Evolutionary conservation across 2,329 filamentous ascomycete species (phyloP).

Genomic region (Didymellaceae sp.): DNA sequence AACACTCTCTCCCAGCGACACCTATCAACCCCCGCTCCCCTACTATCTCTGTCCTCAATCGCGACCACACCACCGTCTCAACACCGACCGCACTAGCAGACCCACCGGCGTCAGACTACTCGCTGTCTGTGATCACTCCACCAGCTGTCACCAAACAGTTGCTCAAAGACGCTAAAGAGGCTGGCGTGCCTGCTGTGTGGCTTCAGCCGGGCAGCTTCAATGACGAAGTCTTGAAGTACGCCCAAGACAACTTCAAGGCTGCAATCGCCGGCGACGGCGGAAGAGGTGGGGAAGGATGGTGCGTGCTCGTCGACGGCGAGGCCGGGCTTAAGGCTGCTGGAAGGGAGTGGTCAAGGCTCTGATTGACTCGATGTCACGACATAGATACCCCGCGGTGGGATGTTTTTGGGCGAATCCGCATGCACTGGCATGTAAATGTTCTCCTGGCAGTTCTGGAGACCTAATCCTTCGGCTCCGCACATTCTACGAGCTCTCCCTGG

Average conservation of each 20-base stretch:
- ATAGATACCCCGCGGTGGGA: too few species aligned
- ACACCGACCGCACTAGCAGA: constrained; percentile 68
- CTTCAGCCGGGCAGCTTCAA: constrained; percentile 91
- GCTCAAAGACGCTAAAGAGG: constrained; percentile 76
- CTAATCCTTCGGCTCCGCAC: too few species aligned
- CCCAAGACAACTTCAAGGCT: constrained; percentile 71
- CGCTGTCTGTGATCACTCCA: constrained; percentile 86
- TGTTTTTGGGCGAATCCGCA: too few species aligned
- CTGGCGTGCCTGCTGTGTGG: constrained; percentile 66
- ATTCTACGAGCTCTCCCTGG: too few species aligned
- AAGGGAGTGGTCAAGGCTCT: constrained; percentile 43
- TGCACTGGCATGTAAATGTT: too few species aligned
- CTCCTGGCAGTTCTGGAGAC: too few species aligned
- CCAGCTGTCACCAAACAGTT: constrained; percentile 77
- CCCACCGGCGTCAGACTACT: constrained; percentile 63
- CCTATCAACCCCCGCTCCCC: constrained; percentile 80
- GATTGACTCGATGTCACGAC: too few species aligned
- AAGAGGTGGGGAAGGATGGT: constrained; percentile 48
- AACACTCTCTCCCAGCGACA: constrained; percentile 75
- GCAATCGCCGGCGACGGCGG: constrained; percentile 63
- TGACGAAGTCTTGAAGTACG: constrained; percentile 74
- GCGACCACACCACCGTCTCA: constrained; percentile 68
- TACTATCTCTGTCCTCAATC: constrained; percentile 66
- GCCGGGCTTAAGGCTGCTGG: constrained; percentile 44
- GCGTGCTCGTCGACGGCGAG: constrained; percentile 52